Evolutionary conservation across 495 filamentous ascomycete genomes (phyloP).

Genomic region (Collariella sp.): DNA sequence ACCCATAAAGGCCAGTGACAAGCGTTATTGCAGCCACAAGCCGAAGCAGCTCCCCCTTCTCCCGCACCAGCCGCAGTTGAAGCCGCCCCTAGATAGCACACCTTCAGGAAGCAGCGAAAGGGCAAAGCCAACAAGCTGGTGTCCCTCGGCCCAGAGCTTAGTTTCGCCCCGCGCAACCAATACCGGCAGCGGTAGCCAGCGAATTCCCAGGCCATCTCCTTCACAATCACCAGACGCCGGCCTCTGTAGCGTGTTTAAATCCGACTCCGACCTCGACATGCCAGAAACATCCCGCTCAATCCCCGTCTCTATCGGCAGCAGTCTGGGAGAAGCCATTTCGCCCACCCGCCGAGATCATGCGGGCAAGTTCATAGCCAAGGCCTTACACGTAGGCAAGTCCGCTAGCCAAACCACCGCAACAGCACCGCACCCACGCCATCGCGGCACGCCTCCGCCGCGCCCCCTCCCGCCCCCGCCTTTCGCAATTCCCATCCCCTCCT

Average conservation of each 20-base stretch:
- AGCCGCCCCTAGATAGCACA: background rate
- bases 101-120: background rate
- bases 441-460: background rate
- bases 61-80: background rate
- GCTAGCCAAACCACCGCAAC: background rate
- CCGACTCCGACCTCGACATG: background rate
- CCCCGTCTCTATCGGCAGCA: conserved; percentile 5
- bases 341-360: background rate
- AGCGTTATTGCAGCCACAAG: background rate
- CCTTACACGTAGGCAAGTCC: background rate
- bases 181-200: background rate
- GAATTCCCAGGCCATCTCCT: background rate
- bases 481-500: no score
- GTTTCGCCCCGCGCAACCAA: background rate
- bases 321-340: background rate
- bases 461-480: background rate
- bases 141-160: background rate
- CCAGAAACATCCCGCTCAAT: background rate
- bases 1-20: background rate
- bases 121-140: background rate
- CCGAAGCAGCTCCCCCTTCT: background rate
- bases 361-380: background rate
- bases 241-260: background rate
- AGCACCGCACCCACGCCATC: background rate
- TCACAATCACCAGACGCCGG: background rate